phyloP scores from a whole-genome alignment of 2,329 filamentous ascomycete species.

The Aureobasidium sp. region DNA sequence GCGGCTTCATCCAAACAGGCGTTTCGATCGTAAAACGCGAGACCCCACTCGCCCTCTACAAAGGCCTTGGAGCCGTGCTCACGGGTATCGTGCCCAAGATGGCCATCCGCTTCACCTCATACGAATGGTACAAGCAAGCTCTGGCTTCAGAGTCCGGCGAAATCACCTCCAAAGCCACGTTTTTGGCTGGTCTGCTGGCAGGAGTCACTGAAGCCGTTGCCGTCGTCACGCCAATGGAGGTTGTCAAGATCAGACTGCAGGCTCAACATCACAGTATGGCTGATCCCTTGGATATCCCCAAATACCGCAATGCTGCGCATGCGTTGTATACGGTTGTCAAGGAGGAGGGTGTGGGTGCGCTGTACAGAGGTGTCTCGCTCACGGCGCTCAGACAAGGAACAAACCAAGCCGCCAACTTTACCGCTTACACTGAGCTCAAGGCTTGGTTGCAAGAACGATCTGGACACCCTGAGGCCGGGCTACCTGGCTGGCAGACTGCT shows the following conservation, averaged over 20 bases:
- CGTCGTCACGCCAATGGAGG: constrained; percentile 97
- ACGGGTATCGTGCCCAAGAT: constrained; percentile 98
- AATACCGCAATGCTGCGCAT: constrained; percentile 90
- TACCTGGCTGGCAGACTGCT: constrained; percentile 86
- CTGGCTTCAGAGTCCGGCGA: constrained; percentile 58
- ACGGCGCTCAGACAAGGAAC: constrained; percentile 90
- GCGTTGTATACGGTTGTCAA: constrained; percentile 77
- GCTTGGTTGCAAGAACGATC: constrained; percentile 64
- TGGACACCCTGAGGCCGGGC: constrained; percentile 56
- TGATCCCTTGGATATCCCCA: constrained; percentile 89
- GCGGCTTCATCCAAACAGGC: constrained; percentile 83
- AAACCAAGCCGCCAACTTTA: constrained; percentile 99
- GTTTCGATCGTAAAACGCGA: constrained; percentile 79
- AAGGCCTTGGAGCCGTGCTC: constrained; percentile 91
- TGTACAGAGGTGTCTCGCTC: constrained; percentile 89
- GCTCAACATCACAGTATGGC: constrained; percentile 97
- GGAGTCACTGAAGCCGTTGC: constrained; percentile 94
- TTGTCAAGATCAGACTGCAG: constrained; percentile 96
- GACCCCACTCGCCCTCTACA: constrained; percentile 89
- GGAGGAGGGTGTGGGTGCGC: constrained; percentile 78
- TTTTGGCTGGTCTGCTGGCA: constrained; percentile 76
- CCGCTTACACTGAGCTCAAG: constrained; percentile 92
- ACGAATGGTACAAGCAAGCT: constrained; percentile 86
- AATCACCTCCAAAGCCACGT: constrained; percentile 64
- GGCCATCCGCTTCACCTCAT: constrained; percentile 97